These are phyloP conservation scores for Stipa capillata DNA, from an alignment of 176 grass and related monocot species.

Conservation along the genomic window DNA sequence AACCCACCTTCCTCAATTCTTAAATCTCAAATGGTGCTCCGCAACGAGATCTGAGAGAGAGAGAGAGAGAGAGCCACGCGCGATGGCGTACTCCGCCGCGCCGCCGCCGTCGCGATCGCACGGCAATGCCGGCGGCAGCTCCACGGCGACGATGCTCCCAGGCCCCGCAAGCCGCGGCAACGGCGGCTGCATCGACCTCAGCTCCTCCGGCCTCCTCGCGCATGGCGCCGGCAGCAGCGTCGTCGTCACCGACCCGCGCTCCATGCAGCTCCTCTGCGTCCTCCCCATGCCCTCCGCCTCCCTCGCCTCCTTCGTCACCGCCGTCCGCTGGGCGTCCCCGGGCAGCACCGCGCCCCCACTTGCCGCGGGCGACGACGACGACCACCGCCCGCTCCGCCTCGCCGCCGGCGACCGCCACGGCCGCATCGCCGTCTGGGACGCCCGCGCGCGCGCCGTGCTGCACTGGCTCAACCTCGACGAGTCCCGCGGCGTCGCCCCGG, in stretches of 20 bases:
- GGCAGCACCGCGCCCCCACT: conserved; percentile 10
- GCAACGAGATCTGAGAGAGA: conserved; percentile 19
- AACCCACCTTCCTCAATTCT: not conserved
- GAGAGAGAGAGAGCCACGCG: not conserved
- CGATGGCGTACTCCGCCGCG: conserved; percentile 25
- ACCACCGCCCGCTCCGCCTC: conserved; percentile 55
- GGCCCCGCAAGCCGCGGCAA: conserved; percentile 80
- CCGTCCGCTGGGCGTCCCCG: conserved; percentile 26
- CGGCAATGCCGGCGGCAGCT: conserved; percentile 27
- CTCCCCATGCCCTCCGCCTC: conserved; percentile 74
- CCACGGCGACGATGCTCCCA: conserved; percentile 57
- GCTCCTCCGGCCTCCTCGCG: conserved; percentile 71
- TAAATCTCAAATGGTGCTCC: conserved; percentile 26
- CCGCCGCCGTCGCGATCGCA: conserved; percentile 26
- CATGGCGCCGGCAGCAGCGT: conserved; percentile 92
- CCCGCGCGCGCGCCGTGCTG: conserved; percentile 53
- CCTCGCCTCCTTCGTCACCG: conserved; percentile 50
- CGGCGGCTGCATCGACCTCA: conserved; percentile 80
- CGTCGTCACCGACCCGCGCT: conserved; percentile 71
- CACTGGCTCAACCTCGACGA: conserved; percentile 75
- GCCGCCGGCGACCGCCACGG: conserved; percentile 84
- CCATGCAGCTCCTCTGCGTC: conserved; percentile 87
- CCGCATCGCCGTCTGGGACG: conserved; percentile 86
- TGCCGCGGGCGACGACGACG: conserved; percentile 38
- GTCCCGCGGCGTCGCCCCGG: conserved; percentile 27